Conservation (phyloP, 441 rosid species). For the Gossypium schwendimanii region DNA sequence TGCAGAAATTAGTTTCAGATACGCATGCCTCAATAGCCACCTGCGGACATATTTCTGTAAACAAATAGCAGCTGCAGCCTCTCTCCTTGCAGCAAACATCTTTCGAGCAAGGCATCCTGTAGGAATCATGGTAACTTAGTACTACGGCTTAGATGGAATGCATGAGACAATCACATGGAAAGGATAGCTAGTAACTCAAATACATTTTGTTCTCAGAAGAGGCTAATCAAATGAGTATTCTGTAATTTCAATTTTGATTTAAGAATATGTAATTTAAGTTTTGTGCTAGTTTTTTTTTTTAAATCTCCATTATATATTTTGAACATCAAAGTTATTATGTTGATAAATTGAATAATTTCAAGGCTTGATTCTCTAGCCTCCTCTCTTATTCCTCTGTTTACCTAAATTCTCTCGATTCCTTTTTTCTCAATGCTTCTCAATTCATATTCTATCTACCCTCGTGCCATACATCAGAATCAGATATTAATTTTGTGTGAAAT, state of each 20-base stretch:
- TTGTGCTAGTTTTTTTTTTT: neutral
- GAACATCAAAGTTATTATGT: neutral
- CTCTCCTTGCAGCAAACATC: constrained; percentile 48
- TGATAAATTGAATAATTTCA: neutral
- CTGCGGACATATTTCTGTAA: constrained; percentile 63
- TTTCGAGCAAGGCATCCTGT: constrained; percentile 76
- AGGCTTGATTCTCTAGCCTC: neutral
- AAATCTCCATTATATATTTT: neutral
- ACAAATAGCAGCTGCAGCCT: constrained; percentile 63
- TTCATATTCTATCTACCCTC: neutral
- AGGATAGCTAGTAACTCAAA: neutral
- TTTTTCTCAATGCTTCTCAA: neutral
- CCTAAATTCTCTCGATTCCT: no score
- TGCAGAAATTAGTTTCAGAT: constrained; percentile 45
- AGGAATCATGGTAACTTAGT: constrained; percentile 19
- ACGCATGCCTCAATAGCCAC: constrained; percentile 51
- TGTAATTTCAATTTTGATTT: neutral
- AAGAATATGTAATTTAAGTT: neutral
- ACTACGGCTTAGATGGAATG: constrained; percentile 21
- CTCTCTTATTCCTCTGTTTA: neutral
- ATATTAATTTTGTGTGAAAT: neutral
- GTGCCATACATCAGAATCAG: neutral
- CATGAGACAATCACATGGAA: neutral
- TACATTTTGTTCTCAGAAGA: neutral
- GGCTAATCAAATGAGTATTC: neutral